Conservation (phyloP, 495 filamentous ascomycete genomes). For the Lasiosphaeria miniovina region DNA sequence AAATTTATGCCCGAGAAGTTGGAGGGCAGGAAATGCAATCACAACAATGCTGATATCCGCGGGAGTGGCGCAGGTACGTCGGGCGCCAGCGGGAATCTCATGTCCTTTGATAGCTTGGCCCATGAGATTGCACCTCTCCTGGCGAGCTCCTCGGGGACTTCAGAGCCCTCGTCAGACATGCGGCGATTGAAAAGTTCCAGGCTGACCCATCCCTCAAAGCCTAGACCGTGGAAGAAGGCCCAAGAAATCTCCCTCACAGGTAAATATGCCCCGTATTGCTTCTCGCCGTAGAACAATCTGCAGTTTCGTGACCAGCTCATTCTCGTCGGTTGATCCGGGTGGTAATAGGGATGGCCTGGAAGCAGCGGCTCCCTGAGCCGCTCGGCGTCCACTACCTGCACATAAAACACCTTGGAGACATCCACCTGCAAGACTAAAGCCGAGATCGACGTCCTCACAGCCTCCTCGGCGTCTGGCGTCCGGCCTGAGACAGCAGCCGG, state of each 20-base stretch:
- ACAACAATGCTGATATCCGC: slow-evolving; percentile 32
- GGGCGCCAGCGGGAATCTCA: slow-evolving; percentile 43
- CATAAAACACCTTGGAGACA: slow-evolving; percentile 68
- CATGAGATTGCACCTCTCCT: slow-evolving; percentile 60
- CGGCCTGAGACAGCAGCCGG: slow-evolving; percentile 53
- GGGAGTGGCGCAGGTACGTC: slow-evolving; percentile 28
- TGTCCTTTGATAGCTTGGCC: slow-evolving; percentile 54
- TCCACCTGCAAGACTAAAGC: slow-evolving; percentile 57
- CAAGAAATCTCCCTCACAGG: slow-evolving; percentile 61
- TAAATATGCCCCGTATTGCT: slow-evolving; percentile 67
- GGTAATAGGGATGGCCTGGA: slow-evolving; percentile 61
- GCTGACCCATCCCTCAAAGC: slow-evolving; percentile 74
- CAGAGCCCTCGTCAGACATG: slow-evolving; percentile 50
- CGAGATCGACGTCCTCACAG: slow-evolving; percentile 55
- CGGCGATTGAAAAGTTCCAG: slow-evolving; percentile 73
- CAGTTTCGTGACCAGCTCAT: slow-evolving; percentile 85
- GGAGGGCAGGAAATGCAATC: neutral
- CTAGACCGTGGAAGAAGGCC: slow-evolving; percentile 60
- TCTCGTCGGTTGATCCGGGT: slow-evolving; percentile 57
- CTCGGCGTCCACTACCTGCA: slow-evolving; percentile 79
- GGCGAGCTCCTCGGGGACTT: slow-evolving; percentile 62
- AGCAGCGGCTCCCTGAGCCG: slow-evolving; percentile 57
- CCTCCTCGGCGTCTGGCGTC: slow-evolving; percentile 55
- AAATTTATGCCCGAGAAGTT: neutral
- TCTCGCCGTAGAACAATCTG: slow-evolving; percentile 71